These are phyloP conservation scores for Geotrichum citri-aurantii DNA, from an alignment of 1,139 yeast species.

Conservation along the genomic window DNA sequence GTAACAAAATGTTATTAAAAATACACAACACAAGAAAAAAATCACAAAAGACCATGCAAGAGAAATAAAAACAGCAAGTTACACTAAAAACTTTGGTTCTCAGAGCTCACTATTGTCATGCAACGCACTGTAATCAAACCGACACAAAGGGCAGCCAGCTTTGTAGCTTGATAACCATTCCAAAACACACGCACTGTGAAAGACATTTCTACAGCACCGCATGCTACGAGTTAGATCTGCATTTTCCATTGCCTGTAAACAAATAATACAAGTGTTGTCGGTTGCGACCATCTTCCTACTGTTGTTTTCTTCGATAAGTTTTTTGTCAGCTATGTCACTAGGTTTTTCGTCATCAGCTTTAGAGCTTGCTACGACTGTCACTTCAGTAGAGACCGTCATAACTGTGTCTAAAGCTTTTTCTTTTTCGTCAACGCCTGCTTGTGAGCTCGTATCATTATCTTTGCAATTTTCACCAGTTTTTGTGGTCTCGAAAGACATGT, in stretches of 20 bases:
- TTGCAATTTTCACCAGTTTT: background rate
- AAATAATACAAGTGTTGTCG: slow-evolving; percentile 12
- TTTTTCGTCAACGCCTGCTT: background rate
- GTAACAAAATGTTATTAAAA: too few relatives aligned
- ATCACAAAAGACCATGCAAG: background rate
- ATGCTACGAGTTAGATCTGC: slow-evolving; percentile 3
- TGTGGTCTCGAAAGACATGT: background rate
- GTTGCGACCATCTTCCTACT: background rate
- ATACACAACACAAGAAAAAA: too few relatives aligned
- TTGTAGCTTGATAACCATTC: slow-evolving; percentile 13
- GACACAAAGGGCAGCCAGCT: slow-evolving; percentile 16
- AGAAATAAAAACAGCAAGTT: background rate
- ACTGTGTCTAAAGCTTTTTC: background rate
- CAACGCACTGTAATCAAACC: slow-evolving; percentile 5
- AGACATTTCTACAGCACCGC: slow-evolving; percentile 11
- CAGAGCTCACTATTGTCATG: background rate
- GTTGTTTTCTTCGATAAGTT: background rate
- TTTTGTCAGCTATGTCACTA: background rate
- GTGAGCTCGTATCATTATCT: background rate
- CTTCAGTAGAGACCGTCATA: background rate
- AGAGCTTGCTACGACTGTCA: background rate
- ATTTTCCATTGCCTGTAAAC: slow-evolving; percentile 7
- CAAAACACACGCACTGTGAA: slow-evolving; percentile 11
- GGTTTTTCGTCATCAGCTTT: background rate
- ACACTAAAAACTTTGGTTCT: background rate